Evolutionary conservation across 164 flowering plant genomes (phyloP), one percentile per base, ranked within the genome.

Genomic region (Annona squamosa): DNA sequence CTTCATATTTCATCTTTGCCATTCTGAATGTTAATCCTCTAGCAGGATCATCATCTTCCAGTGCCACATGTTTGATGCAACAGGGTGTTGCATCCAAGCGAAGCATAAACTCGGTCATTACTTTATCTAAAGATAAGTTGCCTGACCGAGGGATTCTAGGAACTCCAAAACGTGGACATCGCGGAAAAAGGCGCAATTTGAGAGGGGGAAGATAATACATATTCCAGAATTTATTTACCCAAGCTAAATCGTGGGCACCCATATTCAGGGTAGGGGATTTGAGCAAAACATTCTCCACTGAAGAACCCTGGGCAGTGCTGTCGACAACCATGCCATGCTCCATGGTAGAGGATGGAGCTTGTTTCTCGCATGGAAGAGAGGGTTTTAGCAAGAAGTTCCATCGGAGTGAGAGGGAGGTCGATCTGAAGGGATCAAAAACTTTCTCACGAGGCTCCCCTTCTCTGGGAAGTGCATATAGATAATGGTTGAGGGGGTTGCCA

Each of bases 171-270:
- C 98, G 97, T 77, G 99, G 95, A 90, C 91, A 96, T 59, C 99
- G 80, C 68, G 99, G 91, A 81, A 96, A 96, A 26, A 84, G 57
- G 7, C 99, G 90, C 86, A 96, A 79, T 78, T 96, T 96, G 78
- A 93, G 88, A 71, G 99, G 99, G 75, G 99, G 99, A 74, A 72
- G 48, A 77, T 90, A 92, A 72, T 85, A 86, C 87, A 93, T 26
- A 79, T 79, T 87, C 97, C 97, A 93, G 72, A 91, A 93, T 78
- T 83, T 96, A 19, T 84, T 37, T 19, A 93, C 12, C 99, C 99
- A 96, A n/a, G 97, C 97, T 65, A 96, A 79, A 86, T 96, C 98
- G 89, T 96, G 98, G 75, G 95, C 93, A 65, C 95, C 99, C 73
- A 92, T 44, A 75, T 85, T 87, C 71, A 92, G 5, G 6, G 83